Evolutionary conservation across 495 filamentous ascomycete genomes (phyloP), one percentile per base, ranked within the genome.

Genomic region (Penicillium flavigenum): DNA sequence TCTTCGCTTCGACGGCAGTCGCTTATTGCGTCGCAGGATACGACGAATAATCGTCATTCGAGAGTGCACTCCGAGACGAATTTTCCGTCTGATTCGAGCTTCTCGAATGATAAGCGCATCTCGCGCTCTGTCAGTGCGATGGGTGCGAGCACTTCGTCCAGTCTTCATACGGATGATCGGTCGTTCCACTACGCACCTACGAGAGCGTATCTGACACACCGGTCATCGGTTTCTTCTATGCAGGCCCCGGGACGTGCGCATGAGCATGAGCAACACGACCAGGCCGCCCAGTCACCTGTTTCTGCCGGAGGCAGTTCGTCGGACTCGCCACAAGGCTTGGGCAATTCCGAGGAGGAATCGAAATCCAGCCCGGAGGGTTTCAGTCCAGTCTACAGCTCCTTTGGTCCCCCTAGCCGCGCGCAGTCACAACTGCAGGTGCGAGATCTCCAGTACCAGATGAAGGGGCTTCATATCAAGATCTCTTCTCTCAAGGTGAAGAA

Each of bases 381-480:
- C 56, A 73, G 72, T 41, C 68, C 68, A 9, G 67, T 63, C 26
- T 74, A 77, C 51, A 72, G 72, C 20, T 63, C 68, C 3, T 60
- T 65, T 36, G 71, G 70, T 22, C 74, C 73, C 2, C 73, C 72
- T 24, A 75, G 75, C 31, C 75, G 76, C 11, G 71, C 76, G 2
- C 76, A 79, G 51, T 78, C 75, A 11, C 82, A 85, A 32, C 76
- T 82, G 26, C 89, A 92, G 63, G 91, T 96, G 72, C 83, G 88
- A 24, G 89, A 90, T 65, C 78, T 98, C 16, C 88, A 89, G 51
- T 88, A 92, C 60, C 92, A 98, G 74, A 94, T 98, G 88, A 87
- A 92, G 61, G 92, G 92, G 60, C 76, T 98, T 24, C 91, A 93
- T 63, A 94, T 93, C 49, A 90, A 91, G 62, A 90, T 98, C 20